A percentile compares a stretch with the other conserved stretches of the same genome.
Evolutionary conservation across 2,329 filamentous ascomycete species (phyloP).

Genomic region (Leptographium flavum): DNA sequence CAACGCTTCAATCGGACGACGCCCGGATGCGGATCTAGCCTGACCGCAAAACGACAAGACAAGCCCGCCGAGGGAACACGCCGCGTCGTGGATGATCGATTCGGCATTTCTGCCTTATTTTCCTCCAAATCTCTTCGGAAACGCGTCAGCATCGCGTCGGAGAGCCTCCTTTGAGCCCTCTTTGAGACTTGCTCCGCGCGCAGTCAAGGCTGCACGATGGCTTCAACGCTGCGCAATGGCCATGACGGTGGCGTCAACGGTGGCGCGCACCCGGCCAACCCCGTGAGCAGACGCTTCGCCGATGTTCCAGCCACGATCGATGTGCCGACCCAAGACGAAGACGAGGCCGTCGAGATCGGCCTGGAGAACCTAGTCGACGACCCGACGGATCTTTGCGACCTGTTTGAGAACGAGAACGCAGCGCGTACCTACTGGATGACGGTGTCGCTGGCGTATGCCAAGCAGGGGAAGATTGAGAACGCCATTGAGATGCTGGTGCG

Average conservation of each 20-base stretch:
- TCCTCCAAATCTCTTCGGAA: background rate
- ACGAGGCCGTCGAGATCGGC: slow-evolving; percentile 79
- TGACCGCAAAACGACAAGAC: background rate
- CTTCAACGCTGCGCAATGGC: slow-evolving; percentile 25
- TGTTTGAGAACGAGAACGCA: slow-evolving; percentile 87
- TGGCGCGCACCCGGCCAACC: slow-evolving; percentile 11
- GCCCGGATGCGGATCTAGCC: background rate
- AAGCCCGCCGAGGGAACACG: background rate
- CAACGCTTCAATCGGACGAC: background rate
- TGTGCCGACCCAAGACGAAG: slow-evolving; percentile 52
- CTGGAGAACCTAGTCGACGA: slow-evolving; percentile 85
- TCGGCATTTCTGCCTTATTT: background rate
- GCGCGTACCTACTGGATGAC: slow-evolving; percentile 94
- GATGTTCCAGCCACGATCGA: slow-evolving; percentile 53
- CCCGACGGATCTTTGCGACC: slow-evolving; percentile 82
- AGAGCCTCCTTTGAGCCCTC: background rate
- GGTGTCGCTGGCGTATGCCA: slow-evolving; percentile 92
- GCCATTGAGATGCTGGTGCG: slow-evolving; percentile 60
- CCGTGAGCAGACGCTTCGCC: slow-evolving; percentile 43
- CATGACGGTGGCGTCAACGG: slow-evolving; percentile 29
- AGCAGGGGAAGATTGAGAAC: slow-evolving; percentile 85
- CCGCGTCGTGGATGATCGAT: background rate
- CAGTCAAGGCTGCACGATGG: slow-evolving; percentile 19
- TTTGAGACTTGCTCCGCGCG: background rate
- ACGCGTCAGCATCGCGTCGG: background rate